Evolutionary conservation across 495 filamentous ascomycete species (phyloP).

Genomic region (Penicillium samsonianum): DNA sequence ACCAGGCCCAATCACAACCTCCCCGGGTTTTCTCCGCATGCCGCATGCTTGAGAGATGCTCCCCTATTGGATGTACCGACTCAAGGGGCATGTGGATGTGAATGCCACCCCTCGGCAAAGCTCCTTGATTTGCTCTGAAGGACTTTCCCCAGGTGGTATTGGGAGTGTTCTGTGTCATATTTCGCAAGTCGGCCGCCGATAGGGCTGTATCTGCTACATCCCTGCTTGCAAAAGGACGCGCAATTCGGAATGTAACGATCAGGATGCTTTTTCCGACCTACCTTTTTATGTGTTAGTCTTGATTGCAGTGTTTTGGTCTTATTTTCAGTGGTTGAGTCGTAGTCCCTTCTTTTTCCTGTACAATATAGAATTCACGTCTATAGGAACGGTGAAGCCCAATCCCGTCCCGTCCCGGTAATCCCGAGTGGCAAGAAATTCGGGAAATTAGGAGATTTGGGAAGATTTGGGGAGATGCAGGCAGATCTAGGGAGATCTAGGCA

Average conservation of each 20-base stretch:
- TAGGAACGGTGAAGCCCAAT: conserved; percentile 12
- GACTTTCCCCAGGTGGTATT: background rate
- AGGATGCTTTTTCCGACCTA: background rate
- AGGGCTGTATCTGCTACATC: conserved; percentile 4
- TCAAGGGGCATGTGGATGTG: background rate
- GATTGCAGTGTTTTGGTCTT: background rate
- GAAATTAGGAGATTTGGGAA: no score
- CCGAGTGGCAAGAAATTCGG: conserved; percentile 9
- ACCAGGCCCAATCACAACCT: conserved; percentile 6
- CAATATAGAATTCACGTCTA: background rate
- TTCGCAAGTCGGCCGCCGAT: background rate
- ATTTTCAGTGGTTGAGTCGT: background rate
- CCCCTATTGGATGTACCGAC: background rate
- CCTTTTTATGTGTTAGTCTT: background rate
- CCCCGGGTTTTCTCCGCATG: conserved; percentile 16
- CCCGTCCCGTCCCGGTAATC: conserved; percentile 23
- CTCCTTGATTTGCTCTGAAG: background rate
- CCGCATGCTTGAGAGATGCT: background rate
- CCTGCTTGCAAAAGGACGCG: conserved; percentile 15
- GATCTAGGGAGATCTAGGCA: background rate
- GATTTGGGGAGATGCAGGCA: background rate
- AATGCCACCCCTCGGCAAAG: conserved; percentile 10
- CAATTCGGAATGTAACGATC: conserved; percentile 14
- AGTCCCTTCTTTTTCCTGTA: background rate
- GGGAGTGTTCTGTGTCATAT: conserved; percentile 2